Evolutionary conservation across 2,329 filamentous ascomycete genomes (phyloP).

Genomic region (Magnaporthales sp.): DNA sequence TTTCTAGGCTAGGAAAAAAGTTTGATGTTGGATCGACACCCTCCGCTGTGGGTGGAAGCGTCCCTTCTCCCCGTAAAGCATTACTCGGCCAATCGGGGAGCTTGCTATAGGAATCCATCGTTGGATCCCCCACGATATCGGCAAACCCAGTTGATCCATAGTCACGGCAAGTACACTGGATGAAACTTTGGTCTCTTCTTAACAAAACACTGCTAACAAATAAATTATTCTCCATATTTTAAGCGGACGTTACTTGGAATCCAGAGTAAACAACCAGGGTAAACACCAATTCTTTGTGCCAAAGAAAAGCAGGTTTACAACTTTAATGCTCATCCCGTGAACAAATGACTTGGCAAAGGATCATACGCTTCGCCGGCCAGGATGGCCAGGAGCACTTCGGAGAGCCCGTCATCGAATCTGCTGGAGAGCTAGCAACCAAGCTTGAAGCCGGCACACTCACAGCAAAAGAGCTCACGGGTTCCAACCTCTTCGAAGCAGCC

Average conservation of each 20-base stretch:
- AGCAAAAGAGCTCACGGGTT: neutral
- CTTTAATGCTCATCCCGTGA: neutral
- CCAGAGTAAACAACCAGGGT: neutral
- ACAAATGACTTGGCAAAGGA: slow-evolving; percentile 3
- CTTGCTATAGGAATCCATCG: neutral
- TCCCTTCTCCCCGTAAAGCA: neutral
- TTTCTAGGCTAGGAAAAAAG: no score
- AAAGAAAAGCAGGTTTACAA: neutral
- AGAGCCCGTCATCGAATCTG: slow-evolving; percentile 3
- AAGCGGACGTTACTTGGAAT: neutral
- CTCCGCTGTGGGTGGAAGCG: neutral
- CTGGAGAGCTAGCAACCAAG: neutral
- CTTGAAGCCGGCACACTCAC: neutral
- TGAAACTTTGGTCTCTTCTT: neutral
- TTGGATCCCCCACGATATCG: neutral
- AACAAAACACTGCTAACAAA: neutral
- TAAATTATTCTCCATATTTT: neutral
- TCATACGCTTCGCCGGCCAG: slow-evolving; percentile 4
- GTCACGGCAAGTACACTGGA: neutral
- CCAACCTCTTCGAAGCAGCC: neutral
- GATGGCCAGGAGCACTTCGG: slow-evolving; percentile 5
- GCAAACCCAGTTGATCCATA: neutral
- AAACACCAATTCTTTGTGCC: neutral
- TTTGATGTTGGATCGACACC: neutral
- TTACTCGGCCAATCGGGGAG: neutral